Evolutionary conservation across 2,329 filamentous ascomycete genomes (phyloP), one percentile per base, ranked within the genome.

Genomic region (Exutisphaerella laricina): DNA sequence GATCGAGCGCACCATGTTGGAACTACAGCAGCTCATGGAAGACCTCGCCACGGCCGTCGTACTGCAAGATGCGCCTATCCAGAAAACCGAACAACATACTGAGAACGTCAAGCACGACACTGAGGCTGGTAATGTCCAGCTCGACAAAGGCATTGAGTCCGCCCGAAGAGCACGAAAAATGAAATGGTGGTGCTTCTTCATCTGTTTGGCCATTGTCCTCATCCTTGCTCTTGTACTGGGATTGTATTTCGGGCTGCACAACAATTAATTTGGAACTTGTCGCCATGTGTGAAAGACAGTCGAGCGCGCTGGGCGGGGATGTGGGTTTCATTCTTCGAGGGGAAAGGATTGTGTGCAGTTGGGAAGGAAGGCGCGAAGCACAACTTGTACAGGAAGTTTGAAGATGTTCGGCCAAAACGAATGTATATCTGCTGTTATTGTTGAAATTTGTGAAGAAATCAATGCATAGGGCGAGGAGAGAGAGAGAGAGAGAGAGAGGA

Each of bases 151-250:
- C 46, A 85, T 83, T 54, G 72, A 77, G 51, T 76, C 77, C 56
- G 85, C 84, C 37, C 73, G 77, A 53, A 74, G 78, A 55, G 75
- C 78, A 55, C 77, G 84, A 57, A 85, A 80, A 71, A 77, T 87
- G 67, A 90, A 90, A 73, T 89, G 86, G 85, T 88, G 78, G 76
- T 86, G 82, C 60, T 69, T 85, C 48, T 66, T 79, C 48, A 70
- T 88, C 33, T 58, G 67, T 20, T 56, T 74, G 14, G 46, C 67
- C 17, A 74, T 76, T 48, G 49, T 73, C 18, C 53, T 66, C 41
- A 71, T 77, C 30, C 39, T 77, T 29, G 75, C 66, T 13, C 63
- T 79, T 21, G 61, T 69, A 12, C 58, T 72, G 40, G 74, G 72
- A 6, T 46, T 78, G 23, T 69, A 68, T 54, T 71, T 73, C 58